phyloP scores from a whole-genome alignment of 805 yeast species.

The Spathaspora hagerdaliae region DNA sequence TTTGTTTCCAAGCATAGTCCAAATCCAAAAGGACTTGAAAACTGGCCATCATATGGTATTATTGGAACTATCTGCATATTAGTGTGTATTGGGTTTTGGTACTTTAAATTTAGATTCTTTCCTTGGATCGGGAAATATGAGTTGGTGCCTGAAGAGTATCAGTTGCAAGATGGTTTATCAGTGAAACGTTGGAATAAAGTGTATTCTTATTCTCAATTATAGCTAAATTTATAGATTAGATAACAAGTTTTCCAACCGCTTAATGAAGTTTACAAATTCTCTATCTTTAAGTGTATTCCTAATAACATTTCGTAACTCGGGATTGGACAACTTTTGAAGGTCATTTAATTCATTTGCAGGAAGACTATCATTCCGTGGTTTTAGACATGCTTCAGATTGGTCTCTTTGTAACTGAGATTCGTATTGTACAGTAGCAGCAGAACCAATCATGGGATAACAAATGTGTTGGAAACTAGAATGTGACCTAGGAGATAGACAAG shows the following conservation, averaged over 20 bases:
- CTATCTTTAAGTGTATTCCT: conserved; percentile 5
- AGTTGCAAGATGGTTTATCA: conserved; percentile 53
- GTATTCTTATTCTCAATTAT: conserved; percentile 1
- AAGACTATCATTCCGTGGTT: not conserved
- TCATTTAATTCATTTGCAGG: conserved; percentile 2
- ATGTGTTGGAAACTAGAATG: too few relatives aligned
- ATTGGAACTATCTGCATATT: conserved; percentile 40
- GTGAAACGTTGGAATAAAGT: conserved; percentile 54
- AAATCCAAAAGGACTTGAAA: conserved; percentile 38
- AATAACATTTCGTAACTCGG: not conserved
- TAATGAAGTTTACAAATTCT: conserved; percentile 8
- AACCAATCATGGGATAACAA: too few relatives aligned
- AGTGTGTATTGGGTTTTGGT: conserved; percentile 54
- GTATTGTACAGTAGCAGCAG: too few relatives aligned
- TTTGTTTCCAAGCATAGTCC: conserved; percentile 31
- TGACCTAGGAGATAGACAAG: too few relatives aligned
- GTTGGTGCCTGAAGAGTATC: conserved; percentile 36
- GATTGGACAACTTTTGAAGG: conserved; percentile 3
- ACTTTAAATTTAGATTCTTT: conserved; percentile 41
- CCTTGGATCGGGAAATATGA: conserved; percentile 47
- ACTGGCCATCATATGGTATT: conserved; percentile 48
- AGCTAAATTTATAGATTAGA: conserved; percentile 1
- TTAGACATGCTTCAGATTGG: not conserved
- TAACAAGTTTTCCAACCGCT: conserved; percentile 9
- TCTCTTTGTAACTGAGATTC: too few relatives aligned